Conservation (phyloP, 75 land plant genomes). For the Sequoia sempervirens region DNA sequence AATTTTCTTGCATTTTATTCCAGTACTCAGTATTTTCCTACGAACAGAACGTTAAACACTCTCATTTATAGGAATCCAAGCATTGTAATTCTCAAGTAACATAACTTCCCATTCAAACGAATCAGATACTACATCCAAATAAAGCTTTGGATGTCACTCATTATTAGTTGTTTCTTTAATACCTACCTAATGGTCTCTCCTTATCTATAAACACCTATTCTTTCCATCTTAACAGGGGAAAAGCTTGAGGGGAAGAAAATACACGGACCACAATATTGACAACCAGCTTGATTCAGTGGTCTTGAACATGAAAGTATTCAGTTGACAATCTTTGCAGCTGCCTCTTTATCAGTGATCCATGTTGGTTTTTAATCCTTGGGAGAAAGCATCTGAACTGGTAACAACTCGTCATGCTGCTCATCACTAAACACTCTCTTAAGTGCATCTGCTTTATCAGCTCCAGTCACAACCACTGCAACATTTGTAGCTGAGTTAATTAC, state of each 20-base stretch:
- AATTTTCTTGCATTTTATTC: not conserved
- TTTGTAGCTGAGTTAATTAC: conserved; percentile 87
- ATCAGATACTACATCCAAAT: not conserved
- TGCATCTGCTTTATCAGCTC: conserved; percentile 62
- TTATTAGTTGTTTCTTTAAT: not conserved
- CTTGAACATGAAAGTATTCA: not conserved
- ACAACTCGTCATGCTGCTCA: conserved; percentile 18
- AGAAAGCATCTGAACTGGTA: conserved; percentile 59
- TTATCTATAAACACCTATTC: not conserved
- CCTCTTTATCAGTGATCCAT: conserved; percentile 74
- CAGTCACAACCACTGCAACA: conserved; percentile 63
- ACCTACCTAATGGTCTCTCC: conserved; percentile 1
- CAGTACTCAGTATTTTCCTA: not conserved
- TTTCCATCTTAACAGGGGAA: not conserved
- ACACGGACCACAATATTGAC: not conserved
- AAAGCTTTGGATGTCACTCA: not conserved
- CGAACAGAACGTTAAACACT: not conserved
- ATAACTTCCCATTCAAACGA: not conserved
- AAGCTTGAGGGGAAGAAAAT: not conserved
- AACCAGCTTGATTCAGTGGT: not conserved
- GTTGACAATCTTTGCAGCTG: conserved; percentile 50
- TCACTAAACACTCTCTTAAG: conserved; percentile 44
- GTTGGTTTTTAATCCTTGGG: conserved; percentile 57
- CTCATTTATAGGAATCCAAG: not conserved
- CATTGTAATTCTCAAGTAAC: not conserved